Evolutionary conservation across 75 land plant species (phyloP).

Genomic region (Picea glauca): DNA sequence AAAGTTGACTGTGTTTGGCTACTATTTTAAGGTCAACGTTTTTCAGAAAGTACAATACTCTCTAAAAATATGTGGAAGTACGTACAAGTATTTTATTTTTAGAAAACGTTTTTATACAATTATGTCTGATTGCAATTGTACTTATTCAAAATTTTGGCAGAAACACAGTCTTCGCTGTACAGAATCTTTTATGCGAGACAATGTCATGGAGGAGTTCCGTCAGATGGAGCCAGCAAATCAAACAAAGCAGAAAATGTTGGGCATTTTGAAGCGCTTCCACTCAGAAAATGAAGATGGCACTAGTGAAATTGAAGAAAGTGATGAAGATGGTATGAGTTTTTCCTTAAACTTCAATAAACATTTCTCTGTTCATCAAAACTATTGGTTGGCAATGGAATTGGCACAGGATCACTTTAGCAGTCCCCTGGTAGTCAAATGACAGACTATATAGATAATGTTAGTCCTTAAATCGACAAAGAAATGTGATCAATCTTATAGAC

Average conservation of each 20-base stretch:
- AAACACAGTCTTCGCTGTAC: conserved; percentile 82
- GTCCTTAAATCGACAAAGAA: background rate
- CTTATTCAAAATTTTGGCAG: conserved; percentile 28
- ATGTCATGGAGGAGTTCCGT: conserved; percentile 69
- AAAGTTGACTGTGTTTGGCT: no score
- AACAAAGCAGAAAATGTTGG: conserved; percentile 61
- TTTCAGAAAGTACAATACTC: no score
- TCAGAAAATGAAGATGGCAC: conserved; percentile 32
- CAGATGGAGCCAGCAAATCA: conserved; percentile 45
- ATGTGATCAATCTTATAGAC: background rate
- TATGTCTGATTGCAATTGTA: no score
- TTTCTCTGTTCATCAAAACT: background rate
- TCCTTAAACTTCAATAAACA: background rate
- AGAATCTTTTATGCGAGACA: conserved; percentile 86
- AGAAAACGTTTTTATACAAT: no score
- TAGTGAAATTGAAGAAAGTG: conserved; percentile 16
- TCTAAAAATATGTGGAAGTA: no score
- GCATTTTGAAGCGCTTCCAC: conserved; percentile 58
- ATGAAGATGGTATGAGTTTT: conserved; percentile 34
- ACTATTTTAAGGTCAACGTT: no score
- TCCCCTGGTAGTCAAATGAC: background rate
- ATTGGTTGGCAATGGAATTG: background rate
- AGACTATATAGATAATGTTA: background rate
- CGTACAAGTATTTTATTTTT: no score
- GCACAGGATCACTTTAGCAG: background rate